These are phyloP conservation scores for Hyparrhenia diplandra DNA, from an alignment of 176 grass and related monocot genomes.

Conservation along the genomic window DNA sequence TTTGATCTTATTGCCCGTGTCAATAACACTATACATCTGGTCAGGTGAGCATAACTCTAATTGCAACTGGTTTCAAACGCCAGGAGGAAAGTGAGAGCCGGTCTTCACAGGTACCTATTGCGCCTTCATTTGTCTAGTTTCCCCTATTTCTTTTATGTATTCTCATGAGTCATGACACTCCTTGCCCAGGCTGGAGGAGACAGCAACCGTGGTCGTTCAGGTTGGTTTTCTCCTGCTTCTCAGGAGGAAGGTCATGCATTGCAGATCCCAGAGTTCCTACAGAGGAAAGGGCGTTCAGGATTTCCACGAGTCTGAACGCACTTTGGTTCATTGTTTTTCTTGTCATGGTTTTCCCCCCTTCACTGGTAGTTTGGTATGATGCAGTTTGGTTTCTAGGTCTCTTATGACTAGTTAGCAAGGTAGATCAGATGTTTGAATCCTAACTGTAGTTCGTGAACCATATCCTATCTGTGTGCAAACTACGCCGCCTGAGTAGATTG, in stretches of 20 bases:
- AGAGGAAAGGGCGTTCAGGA: constrained; percentile 60
- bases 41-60: constrained; percentile 84
- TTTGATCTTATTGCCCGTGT: not conserved
- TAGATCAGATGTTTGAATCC: constrained; percentile 6
- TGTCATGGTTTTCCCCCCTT: not conserved
- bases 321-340: not conserved
- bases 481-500: not conserved
- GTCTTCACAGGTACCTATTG: constrained; percentile 36
- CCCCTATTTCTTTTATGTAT: not conserved
- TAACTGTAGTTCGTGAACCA: not conserved
- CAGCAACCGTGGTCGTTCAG: constrained; percentile 8
- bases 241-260: constrained; percentile 53
- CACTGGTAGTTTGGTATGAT: not conserved
- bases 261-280: constrained; percentile 74
- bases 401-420: not conserved
- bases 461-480: not conserved
- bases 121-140: not conserved
- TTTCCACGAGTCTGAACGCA: constrained; percentile 40
- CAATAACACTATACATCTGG: constrained; percentile 1
- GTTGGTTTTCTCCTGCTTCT: constrained; percentile 36
- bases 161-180: not conserved
- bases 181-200: constrained; percentile 37
- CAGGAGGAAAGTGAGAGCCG: constrained; percentile 60
- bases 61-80: constrained; percentile 85
- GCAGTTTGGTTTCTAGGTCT: not conserved